phyloP scores from a whole-genome alignment of 257 asterid species.

The Voacanga thouarsii region DNA sequence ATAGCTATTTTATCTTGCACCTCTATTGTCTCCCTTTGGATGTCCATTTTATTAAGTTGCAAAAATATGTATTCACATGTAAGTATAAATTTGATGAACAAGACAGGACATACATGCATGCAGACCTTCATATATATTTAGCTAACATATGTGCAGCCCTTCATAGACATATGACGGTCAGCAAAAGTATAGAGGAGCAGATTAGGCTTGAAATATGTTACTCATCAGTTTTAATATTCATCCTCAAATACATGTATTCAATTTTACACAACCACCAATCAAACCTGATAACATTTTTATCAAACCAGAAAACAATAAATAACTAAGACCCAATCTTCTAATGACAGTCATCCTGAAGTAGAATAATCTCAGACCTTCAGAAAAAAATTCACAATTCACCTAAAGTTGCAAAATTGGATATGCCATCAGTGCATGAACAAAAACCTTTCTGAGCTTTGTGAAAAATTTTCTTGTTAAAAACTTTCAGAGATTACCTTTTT shows the following conservation, averaged over 20 bases:
- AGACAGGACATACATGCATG: neutral
- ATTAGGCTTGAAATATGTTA: neutral
- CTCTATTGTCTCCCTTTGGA: neutral
- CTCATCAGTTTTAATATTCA: neutral
- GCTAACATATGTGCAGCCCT: neutral
- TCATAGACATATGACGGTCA: neutral
- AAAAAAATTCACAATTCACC: neutral
- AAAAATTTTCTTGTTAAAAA: neutral
- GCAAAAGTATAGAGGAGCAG: neutral
- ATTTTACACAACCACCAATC: neutral
- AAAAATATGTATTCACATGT: neutral
- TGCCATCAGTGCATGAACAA: neutral
- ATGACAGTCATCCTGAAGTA: neutral
- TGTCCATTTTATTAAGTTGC: neutral
- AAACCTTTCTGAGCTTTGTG: neutral
- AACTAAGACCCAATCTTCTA: no score
- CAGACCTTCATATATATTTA: neutral
- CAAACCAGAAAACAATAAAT: neutral
- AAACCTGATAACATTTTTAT: neutral
- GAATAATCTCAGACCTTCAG: neutral
- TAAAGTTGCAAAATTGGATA: neutral
- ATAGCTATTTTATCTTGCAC: neutral
- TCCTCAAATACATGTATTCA: no score
- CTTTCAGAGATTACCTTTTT: constrained; percentile 48
- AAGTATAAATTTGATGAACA: neutral